Evolutionary conservation across 768 basidiomycete species (phyloP), one percentile per base, ranked within the genome.

Genomic region (Suillus variegatus): DNA sequence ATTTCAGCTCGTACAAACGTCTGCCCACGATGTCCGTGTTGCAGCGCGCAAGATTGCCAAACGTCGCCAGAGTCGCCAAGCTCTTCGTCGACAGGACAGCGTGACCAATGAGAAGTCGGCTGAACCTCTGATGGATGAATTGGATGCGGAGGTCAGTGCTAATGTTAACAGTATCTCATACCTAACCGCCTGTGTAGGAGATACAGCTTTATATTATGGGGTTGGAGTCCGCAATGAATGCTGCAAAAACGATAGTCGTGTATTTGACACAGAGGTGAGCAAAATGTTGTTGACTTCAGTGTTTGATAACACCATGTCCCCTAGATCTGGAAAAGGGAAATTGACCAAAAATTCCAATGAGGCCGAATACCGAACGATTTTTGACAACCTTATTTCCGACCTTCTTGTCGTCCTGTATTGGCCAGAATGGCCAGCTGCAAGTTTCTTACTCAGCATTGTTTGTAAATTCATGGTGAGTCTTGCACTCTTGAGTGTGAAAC

Each of bases 391-490:
- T 13, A 87, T 99, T 49, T 87, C 88, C 2, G 97, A 99, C 73
- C 81, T 97, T 28, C 83, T 99, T 28, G 85, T 86, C 10, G 95
- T 97, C 22, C 80, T 98, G 7, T 95, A 91, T 74, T 93, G 93
- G 88, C 96, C 97, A 0, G 97, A 99, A 77, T 99, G 97, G 95
- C 97, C 97, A 7, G 96, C 93, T 12, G 93, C 97, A 2, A 85
- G 88, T 51, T 77, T 97, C 20, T 81, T 97, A 46, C 78, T 99
- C 44, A 86, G 84, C 52, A 90, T 97, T 56, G 86, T 90, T 8
- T 91, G 89, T 68, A 91, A 89, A 73, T 90, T 89, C 69, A 93
- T 99, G 93, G 96, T 94, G 65, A 12, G 83, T 69, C 16, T 40
- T 61, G 20, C 51, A 58, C 47, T 43, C 47, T 14, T 6, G 16